A percentile compares a stretch with the other conserved stretches of the same genome.
These are phyloP conservation scores for Paramarasmius palmivorus DNA, from an alignment of 1,284 basidiomycete species.

Conservation along the genomic window DNA sequence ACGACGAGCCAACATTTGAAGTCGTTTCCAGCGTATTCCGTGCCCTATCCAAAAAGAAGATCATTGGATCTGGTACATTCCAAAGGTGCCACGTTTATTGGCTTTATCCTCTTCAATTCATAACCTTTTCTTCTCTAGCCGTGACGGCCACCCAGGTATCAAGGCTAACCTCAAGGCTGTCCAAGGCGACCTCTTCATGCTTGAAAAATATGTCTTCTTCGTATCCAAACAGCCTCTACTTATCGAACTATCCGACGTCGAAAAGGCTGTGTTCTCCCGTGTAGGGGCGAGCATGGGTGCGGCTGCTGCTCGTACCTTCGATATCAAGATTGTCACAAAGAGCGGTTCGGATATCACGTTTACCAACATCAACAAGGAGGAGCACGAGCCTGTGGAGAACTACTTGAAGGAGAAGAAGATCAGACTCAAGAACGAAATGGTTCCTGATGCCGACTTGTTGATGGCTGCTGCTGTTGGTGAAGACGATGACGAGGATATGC, in stretches of 20 bases:
- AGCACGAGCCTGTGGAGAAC: conserved; percentile 84
- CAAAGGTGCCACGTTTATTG: conserved; percentile 57
- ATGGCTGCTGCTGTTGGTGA: conserved; percentile 67
- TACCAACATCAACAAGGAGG: conserved; percentile 94
- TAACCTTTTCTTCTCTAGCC: conserved; percentile 42
- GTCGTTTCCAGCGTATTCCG: conserved; percentile 96
- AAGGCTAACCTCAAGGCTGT: conserved; percentile 98
- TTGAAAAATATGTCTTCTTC: conserved; percentile 98
- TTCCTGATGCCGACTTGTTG: conserved; percentile 78
- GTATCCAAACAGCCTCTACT: conserved; percentile 96
- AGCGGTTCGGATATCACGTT: conserved; percentile 85
- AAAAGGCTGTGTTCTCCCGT: conserved; percentile 91
- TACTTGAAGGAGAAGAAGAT: conserved; percentile 93
- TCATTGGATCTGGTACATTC: conserved; percentile 84
- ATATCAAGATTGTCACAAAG: conserved; percentile 89
- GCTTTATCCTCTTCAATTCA: conserved; percentile 11
- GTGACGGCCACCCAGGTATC: conserved; percentile 77
- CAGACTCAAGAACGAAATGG: conserved; percentile 95
- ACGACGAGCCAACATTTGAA: conserved; percentile 93
- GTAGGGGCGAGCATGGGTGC: conserved; percentile 88
- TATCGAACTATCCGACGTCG: conserved; percentile 89
- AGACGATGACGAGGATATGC: conserved; percentile 79
- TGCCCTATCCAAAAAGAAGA: conserved; percentile 88
- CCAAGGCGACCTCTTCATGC: conserved; percentile 96
- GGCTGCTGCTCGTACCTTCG: conserved; percentile 90